Evolutionary conservation across 2,329 filamentous ascomycete species (phyloP), one percentile per base, ranked within the genome.

Genomic region (Sporothrix humicola): DNA sequence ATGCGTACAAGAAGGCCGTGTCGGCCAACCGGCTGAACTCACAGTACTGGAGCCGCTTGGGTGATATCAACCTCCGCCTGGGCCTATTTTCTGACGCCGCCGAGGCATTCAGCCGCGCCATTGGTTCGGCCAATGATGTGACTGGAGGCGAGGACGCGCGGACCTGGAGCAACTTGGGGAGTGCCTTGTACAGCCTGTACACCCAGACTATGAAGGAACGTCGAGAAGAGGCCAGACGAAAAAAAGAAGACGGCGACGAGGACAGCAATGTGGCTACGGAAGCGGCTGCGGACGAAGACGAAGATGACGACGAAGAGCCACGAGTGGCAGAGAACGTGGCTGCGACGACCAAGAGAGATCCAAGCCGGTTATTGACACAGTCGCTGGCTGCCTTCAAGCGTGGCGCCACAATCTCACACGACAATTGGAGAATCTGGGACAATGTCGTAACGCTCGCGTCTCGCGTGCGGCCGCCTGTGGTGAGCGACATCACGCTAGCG

Each of bases 341-440:
- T 81, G 17, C 31, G 79, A 80, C n/a, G 76, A 78, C 72, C 73
- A 77, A 52, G 69, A 76, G 78, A 71, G 88, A 91, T 75, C 88
- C 90, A 0, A 85, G 89, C 50, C 86, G 86, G 66, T 85, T 93
- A 71, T 87, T 94, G 1, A 84, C 87, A 0, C 93, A 97, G 79
- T 91, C 96, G 0, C 88, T 99, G 0, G 85, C 88, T 6, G 95
- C 96, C 0, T 93, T 97, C 82, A 96, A 97, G 80, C 92, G 93
- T 76, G 96, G 95, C 10, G 94, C 95, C 0, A 87, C 89, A 4
- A 88, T 97, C 31, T 94, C 97, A 69, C 88, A 93, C 81, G 91
- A 94, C 78, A 95, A 95, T 83, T 93, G 92, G 87, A 91, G 93
- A 77, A 98, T 99, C 81, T 98, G 95, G 95, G 93, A 97, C 80